Base-by-base conservation (phyloP, 2,329 filamentous ascomycete genomes). In the Fusarium napiforme region DNA sequence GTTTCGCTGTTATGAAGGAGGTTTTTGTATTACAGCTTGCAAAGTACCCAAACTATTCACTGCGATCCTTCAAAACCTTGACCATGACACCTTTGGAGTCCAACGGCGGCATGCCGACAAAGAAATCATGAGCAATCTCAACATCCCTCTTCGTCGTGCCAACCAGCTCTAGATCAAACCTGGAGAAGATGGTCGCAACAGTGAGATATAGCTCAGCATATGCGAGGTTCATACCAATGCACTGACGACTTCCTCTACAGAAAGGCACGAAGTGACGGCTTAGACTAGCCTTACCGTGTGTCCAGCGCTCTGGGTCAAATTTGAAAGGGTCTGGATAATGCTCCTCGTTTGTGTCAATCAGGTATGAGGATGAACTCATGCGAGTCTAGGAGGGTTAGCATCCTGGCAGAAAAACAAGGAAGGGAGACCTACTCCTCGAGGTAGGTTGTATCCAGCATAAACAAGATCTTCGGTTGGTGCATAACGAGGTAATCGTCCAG, bases 201-300 rank as follows among this genome's bases (percentile, higher is more conserved):
- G 57, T 60, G 28, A 60, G 57, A n/a, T 60, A 60, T 2, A 60
- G 36, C 34, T 60, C 57, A 28, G 57, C 57, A 34, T 60, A 60
- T 11, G 57, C 57, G 2, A 60, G 57, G 5, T 53, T 60, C 36
- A 60, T 60, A 21, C 57, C 57, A 10, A 60, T 60, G 5, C 57
- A 60, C 23, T 60, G 57, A 4, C 57, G 57, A 9, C 36, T 60
- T 10, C 57, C 57, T 53, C 23, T 34, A 16, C 57, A 53, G 3
- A 60, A 60, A 2, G 57, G 57, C 2, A 60, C 45, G 1, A 53
- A 60, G 7, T 60, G 57, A 7, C 45, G 57, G 8, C n/a, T 53
- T 0, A 60, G 18, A 9, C 45, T 42, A 15, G 45, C 26, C 9
- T 60, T 60, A 7, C 45, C 45, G 6, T 42, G 34, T 5, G 26